Conservation (phyloP, 179 eudicot species). For the Camellia oleifera region DNA sequence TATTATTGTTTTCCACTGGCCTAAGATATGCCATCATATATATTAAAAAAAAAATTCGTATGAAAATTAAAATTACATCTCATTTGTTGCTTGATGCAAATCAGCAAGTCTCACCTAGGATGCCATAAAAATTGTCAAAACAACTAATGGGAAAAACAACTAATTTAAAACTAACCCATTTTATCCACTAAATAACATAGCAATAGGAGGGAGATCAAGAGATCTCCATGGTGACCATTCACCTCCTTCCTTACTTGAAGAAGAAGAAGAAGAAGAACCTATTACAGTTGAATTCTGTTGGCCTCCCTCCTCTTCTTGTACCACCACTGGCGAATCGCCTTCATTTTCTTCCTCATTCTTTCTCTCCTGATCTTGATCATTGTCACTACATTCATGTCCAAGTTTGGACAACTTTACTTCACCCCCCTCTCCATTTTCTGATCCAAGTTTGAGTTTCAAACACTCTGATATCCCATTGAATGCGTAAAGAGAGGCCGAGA, state of each 20-base stretch:
- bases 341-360: neutral
- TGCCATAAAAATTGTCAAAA: neutral
- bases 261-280: constrained; percentile 20
- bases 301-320: neutral
- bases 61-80: constrained; percentile 8
- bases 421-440: neutral
- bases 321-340: neutral
- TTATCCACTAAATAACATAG: constrained; percentile 19
- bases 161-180: neutral
- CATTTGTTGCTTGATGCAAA: neutral
- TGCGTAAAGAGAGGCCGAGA: constrained; percentile 39
- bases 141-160: neutral
- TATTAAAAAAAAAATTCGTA: no score
- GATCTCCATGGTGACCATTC: constrained; percentile 29
- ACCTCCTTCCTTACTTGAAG: constrained; percentile 15
- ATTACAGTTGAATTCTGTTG: constrained; percentile 6
- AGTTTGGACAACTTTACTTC: constrained; percentile 18
- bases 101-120: neutral
- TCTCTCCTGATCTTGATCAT: neutral
- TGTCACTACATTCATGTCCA: neutral
- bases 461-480: constrained; percentile 35
- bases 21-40: no score
- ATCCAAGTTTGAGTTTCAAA: constrained; percentile 17
- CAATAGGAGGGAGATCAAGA: constrained; percentile 26
- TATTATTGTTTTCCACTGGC: no score